phyloP scores from a whole-genome alignment of 2,329 filamentous ascomycete genomes.

The Cadophora malorum region DNA sequence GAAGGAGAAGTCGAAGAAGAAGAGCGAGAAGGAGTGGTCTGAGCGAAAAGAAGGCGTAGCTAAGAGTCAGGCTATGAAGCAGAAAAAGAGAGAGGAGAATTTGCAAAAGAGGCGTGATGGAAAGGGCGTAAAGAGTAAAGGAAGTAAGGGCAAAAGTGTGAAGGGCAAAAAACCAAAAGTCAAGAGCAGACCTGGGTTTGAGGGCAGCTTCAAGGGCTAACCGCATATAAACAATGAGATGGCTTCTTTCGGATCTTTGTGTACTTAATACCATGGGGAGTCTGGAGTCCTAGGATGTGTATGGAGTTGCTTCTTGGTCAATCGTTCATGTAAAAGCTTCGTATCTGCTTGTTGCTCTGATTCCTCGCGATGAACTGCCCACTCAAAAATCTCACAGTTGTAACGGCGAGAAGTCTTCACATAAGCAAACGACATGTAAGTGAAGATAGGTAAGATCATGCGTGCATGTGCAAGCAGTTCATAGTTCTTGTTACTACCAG shows the following conservation, averaged over 20 bases:
- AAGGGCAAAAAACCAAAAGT: conserved; percentile 53
- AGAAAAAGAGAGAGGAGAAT: conserved; percentile 84
- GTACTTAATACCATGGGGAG: conserved; percentile 11
- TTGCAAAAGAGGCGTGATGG: conserved; percentile 76
- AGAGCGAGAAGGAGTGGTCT: conserved; percentile 88
- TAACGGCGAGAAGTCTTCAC: background rate
- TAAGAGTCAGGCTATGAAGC: conserved; percentile 78
- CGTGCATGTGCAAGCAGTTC: background rate
- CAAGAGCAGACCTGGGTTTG: conserved; percentile 61
- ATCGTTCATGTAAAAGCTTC: background rate
- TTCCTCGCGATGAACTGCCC: no score
- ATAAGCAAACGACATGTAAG: background rate
- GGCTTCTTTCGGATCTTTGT: conserved; percentile 4
- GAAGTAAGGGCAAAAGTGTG: conserved; percentile 57
- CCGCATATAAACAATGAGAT: conserved; percentile 12
- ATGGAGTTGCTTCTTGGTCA: conserved; percentile 19
- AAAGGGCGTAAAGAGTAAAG: conserved; percentile 69
- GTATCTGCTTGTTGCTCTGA: background rate
- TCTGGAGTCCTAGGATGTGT: conserved; percentile 9
- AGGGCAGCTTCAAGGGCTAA: conserved; percentile 54
- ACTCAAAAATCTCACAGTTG: background rate
- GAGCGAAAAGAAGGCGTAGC: conserved; percentile 75
- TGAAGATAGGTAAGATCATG: background rate
- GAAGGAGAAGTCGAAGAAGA: conserved; percentile 87
- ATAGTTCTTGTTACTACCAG: conserved; percentile 1